Evolutionary conservation across 208 protist species (phyloP), one percentile per base, ranked within the genome.

Genomic region (Trypanosoma caninum): DNA sequence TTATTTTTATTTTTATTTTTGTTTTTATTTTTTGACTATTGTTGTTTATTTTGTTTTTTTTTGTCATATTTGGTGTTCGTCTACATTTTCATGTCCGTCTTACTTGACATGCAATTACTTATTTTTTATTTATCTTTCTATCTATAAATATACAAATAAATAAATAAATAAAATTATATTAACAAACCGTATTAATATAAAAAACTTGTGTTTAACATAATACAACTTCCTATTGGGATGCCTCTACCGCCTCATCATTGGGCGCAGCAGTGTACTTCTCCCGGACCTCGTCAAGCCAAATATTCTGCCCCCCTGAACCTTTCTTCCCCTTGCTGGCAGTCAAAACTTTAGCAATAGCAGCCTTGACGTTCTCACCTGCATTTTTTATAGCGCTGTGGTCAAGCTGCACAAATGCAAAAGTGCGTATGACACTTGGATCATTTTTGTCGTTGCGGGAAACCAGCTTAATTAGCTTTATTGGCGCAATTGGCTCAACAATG

Each of bases 341-440:
- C 40, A 79, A 20, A 8, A 84, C 50, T 42, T 79, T 72, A 7
- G 59, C 54, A 11, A 90, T 58, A 0, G 65, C 69, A 10, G 50
- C 66, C 62, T 78, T 76, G 35, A 83, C 69, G 34, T 80, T 62
- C 33, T 57, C 68, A 20, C 71, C 74, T 3, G 72, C 35, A 48
- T 72, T 69, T 42, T 78, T 80, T 22, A 85, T 68, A 16, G 72
- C 78, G 9, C 76, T 66, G 40, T 74, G 75, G 37, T 88, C 78
- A 25, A 91, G 65, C 59, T 88, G 80, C n/a, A 91, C 78, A 57
- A 91, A 91, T 10, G 84, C 78, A 63, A 82, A 87, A 14, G 84
- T 88, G 42, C 83, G 76, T 13, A 57, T 69, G 33, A 80, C 51
- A 35, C n/a, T 70, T 13, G 74, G 44, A 56, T 91, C 79, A 46